Evolutionary conservation across 2,329 filamentous ascomycete genomes (phyloP).

Genomic region (Bipolaris zeicola): DNA sequence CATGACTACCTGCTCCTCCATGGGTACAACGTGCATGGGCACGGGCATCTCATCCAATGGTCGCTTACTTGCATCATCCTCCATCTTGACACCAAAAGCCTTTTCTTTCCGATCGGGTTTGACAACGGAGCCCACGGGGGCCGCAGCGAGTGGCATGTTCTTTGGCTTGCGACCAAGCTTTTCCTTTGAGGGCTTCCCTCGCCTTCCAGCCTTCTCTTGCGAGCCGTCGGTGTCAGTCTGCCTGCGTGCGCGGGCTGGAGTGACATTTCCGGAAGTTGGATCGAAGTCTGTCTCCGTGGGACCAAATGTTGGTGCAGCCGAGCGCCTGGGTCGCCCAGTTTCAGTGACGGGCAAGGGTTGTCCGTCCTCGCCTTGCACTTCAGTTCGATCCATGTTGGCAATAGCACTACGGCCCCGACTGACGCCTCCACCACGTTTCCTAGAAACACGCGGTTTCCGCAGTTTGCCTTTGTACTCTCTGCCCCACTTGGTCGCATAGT

Average conservation of each 20-base stretch:
- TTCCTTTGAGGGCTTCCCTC: conserved; percentile 48
- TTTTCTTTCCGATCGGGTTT: conserved; percentile 45
- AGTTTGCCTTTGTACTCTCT: conserved; percentile 78
- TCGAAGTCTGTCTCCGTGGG: conserved; percentile 70
- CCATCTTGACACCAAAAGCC: conserved; percentile 38
- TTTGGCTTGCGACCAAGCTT: conserved; percentile 51
- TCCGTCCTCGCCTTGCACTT: conserved; percentile 49
- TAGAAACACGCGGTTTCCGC: conserved; percentile 36
- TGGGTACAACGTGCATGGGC: conserved; percentile 28
- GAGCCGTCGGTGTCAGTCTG: conserved; percentile 41
- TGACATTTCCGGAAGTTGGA: conserved; percentile 41
- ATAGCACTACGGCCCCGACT: conserved; percentile 64
- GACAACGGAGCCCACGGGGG: conserved; percentile 43
- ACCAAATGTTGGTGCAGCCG: conserved; percentile 72
- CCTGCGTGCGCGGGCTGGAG: conserved; percentile 44
- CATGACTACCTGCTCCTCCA: conserved; percentile 37
- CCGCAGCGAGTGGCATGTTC: conserved; percentile 49
- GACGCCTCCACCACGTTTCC: conserved; percentile 40
- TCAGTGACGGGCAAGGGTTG: conserved; percentile 52
- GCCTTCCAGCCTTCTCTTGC: conserved; percentile 49
- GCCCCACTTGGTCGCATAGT: conserved; percentile 79
- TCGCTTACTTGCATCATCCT: conserved; percentile 41
- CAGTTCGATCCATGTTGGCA: conserved; percentile 53
- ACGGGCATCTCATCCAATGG: conserved; percentile 36
- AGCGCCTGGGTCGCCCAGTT: conserved; percentile 56